These are phyloP conservation scores for Trichoderma sp. DNA, from an alignment of 2,329 filamentous ascomycete species.

Conservation along the genomic window DNA sequence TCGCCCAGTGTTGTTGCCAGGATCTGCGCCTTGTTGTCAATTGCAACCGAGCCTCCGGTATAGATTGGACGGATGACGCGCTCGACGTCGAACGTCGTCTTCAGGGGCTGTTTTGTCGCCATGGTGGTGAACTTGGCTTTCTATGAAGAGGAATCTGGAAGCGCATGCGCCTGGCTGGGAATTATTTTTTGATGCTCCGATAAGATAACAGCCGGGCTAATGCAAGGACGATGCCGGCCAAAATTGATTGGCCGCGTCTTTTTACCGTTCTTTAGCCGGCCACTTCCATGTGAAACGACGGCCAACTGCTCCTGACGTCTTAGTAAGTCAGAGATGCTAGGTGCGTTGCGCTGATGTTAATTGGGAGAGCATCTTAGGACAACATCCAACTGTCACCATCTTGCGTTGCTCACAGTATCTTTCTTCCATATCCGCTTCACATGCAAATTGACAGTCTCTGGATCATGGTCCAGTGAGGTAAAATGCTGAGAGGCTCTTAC, in stretches of 20 bases:
- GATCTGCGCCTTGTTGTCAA: conserved; percentile 79
- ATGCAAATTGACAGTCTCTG: neutral
- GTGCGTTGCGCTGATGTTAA: neutral
- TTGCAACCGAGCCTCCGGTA: conserved; percentile 82
- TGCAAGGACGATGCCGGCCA: neutral
- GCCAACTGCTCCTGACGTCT: neutral
- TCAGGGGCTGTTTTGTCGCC: conserved; percentile 65
- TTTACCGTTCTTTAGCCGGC: neutral
- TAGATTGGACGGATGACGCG: conserved; percentile 90
- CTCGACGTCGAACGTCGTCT: conserved; percentile 86
- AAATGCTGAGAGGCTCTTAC: conserved; percentile 3
- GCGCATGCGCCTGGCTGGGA: conserved; percentile 17
- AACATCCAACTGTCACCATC: neutral
- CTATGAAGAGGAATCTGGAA: conserved; percentile 1
- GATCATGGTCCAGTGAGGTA: conserved; percentile 16
- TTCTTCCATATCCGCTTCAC: neutral
- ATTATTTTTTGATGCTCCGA: conserved; percentile 28
- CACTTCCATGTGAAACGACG: neutral
- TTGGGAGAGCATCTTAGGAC: neutral
- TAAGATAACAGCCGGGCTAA: conserved; percentile 12
- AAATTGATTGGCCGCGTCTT: neutral
- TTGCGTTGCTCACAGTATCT: neutral
- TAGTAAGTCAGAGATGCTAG: no score
- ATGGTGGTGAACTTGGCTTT: conserved; percentile 38
- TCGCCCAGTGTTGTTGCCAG: conserved; percentile 90